Percentiles rank a stretch among this genome's conserved stretches.
Conservation (phyloP, 2,329 filamentous ascomycete genomes). For the Plectosphaerella sp. region DNA sequence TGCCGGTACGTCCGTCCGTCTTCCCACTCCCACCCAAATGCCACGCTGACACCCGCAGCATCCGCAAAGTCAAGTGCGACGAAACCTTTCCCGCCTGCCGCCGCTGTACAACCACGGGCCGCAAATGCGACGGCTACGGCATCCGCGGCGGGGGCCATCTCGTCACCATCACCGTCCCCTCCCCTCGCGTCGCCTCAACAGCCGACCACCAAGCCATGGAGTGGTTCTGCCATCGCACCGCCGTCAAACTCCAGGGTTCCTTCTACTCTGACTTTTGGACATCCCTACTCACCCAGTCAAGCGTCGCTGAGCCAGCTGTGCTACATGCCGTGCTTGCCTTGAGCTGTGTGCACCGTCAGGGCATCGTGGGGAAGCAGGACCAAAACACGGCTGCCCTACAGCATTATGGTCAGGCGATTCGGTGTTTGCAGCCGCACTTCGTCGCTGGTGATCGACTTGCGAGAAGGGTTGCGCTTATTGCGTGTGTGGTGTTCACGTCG, state of each 20-base stretch:
- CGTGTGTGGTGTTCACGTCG: slow-evolving; percentile 29
- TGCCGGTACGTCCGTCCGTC: slow-evolving; percentile 5
- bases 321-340: slow-evolving; percentile 34
- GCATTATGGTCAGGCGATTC: slow-evolving; percentile 33
- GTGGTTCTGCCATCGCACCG: slow-evolving; percentile 37
- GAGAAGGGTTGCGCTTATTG: slow-evolving; percentile 29
- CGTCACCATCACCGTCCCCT: background rate
- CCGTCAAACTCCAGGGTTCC: slow-evolving; percentile 27
- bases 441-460: slow-evolving; percentile 18
- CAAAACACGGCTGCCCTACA: slow-evolving; percentile 14
- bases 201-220: slow-evolving; percentile 26
- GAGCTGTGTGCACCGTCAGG: slow-evolving; percentile 25
- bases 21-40: background rate
- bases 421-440: slow-evolving; percentile 27
- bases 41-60: slow-evolving; percentile 5
- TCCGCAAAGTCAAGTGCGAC: slow-evolving; percentile 19
- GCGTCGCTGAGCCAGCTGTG: slow-evolving; percentile 29
- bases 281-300: slow-evolving; percentile 29
- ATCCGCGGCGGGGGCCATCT: slow-evolving; percentile 13
- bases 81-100: slow-evolving; percentile 14
- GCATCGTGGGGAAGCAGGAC: background rate
- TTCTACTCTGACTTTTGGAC: slow-evolving; percentile 33
- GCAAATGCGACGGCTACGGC: slow-evolving; percentile 16
- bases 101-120: slow-evolving; percentile 15
- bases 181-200: background rate